These are phyloP conservation scores for Xanthoconium separans DNA, from an alignment of 1,284 basidiomycete species.

Conservation along the genomic window DNA sequence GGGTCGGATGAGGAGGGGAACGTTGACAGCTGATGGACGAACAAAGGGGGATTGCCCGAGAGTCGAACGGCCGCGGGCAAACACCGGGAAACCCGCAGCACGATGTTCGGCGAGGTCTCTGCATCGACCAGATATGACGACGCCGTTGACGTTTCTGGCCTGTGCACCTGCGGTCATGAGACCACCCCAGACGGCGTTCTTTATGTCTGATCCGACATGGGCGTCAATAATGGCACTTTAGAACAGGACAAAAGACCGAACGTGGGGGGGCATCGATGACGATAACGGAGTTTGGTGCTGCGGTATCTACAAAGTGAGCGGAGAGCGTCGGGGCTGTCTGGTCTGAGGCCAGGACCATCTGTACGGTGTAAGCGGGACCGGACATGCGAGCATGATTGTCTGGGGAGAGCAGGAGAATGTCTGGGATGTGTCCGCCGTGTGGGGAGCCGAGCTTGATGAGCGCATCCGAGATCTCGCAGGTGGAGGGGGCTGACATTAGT, in stretches of 20 bases:
- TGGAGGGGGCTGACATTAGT: conserved; percentile 45
- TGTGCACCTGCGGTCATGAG: conserved; percentile 87
- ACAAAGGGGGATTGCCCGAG: conserved; percentile 90
- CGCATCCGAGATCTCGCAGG: conserved; percentile 90
- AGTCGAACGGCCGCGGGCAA: conserved; percentile 79
- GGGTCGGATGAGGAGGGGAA: conserved; percentile 67
- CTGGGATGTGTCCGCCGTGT: conserved; percentile 82
- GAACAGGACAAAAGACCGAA: conserved; percentile 36
- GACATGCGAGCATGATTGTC: conserved; percentile 44
- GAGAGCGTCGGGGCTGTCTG: conserved; percentile 63
- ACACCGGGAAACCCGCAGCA: conserved; percentile 68
- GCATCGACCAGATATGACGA: conserved; percentile 82
- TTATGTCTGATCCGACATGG: conserved; percentile 49
- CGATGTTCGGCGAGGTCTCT: conserved; percentile 82
- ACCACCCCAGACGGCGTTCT: conserved; percentile 90
- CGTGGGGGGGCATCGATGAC: conserved; percentile 78
- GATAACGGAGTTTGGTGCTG: conserved; percentile 64
- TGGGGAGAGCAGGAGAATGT: conserved; percentile 64
- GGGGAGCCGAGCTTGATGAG: conserved; percentile 79
- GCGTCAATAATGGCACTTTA: conserved; percentile 5
- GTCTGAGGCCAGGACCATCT: conserved; percentile 75
- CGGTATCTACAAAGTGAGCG: conserved; percentile 85
- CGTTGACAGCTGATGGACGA: conserved; percentile 75
- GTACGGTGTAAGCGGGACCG: conserved; percentile 88
- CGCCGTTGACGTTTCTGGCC: conserved; percentile 65